Evolutionary conservation across 257 asterid genomes (phyloP).

Genomic region (Mitragyna speciosa): DNA sequence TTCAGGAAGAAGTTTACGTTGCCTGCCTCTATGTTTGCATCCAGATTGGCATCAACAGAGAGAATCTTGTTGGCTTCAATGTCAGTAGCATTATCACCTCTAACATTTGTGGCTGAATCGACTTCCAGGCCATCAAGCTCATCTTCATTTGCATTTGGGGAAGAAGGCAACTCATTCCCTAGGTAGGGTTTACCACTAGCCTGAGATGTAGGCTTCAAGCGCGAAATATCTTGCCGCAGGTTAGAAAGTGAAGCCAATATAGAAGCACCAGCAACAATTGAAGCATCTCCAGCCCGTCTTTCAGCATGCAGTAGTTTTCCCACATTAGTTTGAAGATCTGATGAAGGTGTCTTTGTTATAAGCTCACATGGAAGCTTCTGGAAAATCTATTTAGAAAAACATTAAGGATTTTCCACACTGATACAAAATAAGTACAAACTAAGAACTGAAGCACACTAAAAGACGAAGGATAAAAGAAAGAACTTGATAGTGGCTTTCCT

Average conservation of each 20-base stretch:
- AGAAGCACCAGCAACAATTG: conserved; percentile 89
- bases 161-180: conserved; percentile 56
- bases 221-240: conserved; percentile 57
- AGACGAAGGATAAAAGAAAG: conserved; percentile 4
- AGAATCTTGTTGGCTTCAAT: conserved; percentile 51
- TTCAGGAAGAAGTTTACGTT: conserved; percentile 30
- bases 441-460: conserved; percentile 2
- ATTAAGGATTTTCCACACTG: conserved; percentile 45
- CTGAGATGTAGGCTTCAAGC: conserved; percentile 58
- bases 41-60: conserved; percentile 53
- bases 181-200: conserved; percentile 48
- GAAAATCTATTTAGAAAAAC: conserved; percentile 52
- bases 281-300: conserved; percentile 78
- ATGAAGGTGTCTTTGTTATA: conserved; percentile 58
- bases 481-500: background rate
- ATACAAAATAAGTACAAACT: conserved; percentile 13
- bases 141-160: conserved; percentile 63
- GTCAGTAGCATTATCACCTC: conserved; percentile 53
- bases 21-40: conserved; percentile 61
- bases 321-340: conserved; percentile 58
- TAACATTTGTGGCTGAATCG: conserved; percentile 55
- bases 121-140: conserved; percentile 75
- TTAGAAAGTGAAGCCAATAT: conserved; percentile 86
- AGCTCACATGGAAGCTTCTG: conserved; percentile 62
- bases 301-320: conserved; percentile 59